Evolutionary conservation across 805 yeast genomes (phyloP).

Genomic region (Blastobotrys attinorum): DNA sequence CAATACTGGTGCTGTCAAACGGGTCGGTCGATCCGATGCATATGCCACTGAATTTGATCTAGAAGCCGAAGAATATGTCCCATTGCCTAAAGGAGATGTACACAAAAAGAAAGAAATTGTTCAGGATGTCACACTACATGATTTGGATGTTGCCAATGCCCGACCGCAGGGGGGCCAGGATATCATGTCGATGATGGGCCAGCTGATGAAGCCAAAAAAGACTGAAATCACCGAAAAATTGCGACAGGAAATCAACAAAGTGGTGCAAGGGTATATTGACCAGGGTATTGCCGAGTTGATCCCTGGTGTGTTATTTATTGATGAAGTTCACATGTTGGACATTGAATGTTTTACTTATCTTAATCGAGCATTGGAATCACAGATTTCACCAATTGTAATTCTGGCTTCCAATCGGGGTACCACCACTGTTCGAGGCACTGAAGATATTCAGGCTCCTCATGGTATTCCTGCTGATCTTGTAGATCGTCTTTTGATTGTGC

Average conservation of each 20-base stretch:
- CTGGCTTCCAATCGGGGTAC: constrained; percentile 94
- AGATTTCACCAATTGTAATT: constrained; percentile 90
- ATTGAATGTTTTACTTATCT: constrained; percentile 93
- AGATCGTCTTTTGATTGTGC: constrained; percentile 84
- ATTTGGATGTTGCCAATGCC: constrained; percentile 92
- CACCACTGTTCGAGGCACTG: constrained; percentile 86
- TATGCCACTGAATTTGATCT: constrained; percentile 97
- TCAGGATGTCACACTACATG: constrained; percentile 95
- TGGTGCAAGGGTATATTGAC: constrained; percentile 90
- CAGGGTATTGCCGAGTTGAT: constrained; percentile 97
- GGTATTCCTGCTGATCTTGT: constrained; percentile 94
- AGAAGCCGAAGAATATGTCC: constrained; percentile 98
- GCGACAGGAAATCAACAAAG: constrained; percentile 88
- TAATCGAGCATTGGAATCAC: constrained; percentile 86
- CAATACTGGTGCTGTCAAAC: constrained; percentile 92
- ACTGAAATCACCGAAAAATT: constrained; percentile 96
- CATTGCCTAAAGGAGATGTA: constrained; percentile 97
- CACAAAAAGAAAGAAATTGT: constrained; percentile 97
- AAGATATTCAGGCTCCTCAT: constrained; percentile 79
- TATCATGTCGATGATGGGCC: constrained; percentile 94
- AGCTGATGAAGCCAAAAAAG: constrained; percentile 88
- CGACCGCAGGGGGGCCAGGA: constrained; percentile 97
- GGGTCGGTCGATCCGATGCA: constrained; percentile 98
- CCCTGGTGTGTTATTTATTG: constrained; percentile 96
- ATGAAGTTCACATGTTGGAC: constrained; percentile 97